phyloP scores from a whole-genome alignment of 2,329 filamentous ascomycete genomes.

The Simplicillium aogashimaense region DNA sequence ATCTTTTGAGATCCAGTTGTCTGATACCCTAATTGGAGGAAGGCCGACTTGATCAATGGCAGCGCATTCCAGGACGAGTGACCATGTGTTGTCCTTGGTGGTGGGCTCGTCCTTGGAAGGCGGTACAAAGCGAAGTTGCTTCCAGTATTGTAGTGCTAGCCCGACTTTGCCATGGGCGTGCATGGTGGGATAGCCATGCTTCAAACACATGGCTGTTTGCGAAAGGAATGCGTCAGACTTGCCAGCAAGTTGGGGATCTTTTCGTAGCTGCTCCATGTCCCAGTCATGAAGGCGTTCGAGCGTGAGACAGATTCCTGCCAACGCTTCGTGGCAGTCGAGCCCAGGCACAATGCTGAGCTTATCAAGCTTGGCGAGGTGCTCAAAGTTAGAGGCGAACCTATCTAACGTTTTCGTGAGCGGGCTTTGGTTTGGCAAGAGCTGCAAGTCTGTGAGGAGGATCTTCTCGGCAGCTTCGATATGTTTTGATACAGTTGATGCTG shows the following conservation, averaged over 20 bases:
- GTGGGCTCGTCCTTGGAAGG: conserved; percentile 24
- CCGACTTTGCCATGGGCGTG: conserved; percentile 59
- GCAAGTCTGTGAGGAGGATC: conserved; percentile 57
- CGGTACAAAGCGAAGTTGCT: conserved; percentile 42
- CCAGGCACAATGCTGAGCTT: conserved; percentile 58
- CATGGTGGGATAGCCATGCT: conserved; percentile 61
- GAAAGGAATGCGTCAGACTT: conserved; percentile 40
- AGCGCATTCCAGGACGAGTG: conserved; percentile 57
- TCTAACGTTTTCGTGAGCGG: conserved; percentile 62
- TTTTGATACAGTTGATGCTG: conserved; percentile 45
- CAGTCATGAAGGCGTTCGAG: conserved; percentile 60
- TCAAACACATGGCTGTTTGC: conserved; percentile 55
- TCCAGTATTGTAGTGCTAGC: conserved; percentile 70
- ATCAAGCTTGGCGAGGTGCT: conserved; percentile 59
- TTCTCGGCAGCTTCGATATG: conserved; percentile 52
- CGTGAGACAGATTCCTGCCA: conserved; percentile 63
- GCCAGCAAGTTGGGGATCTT: conserved; percentile 32
- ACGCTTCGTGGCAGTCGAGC: conserved; percentile 68
- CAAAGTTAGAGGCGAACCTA: conserved; percentile 61
- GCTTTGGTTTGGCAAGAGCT: conserved; percentile 47
- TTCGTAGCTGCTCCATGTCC: conserved; percentile 51
- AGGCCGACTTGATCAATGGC: conserved; percentile 32
- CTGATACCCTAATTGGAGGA: conserved; percentile 59
- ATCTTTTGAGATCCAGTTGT: conserved; percentile 61
- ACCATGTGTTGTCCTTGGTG: conserved; percentile 47